Evolutionary conservation across 371 early-diverging fungal species (phyloP), one percentile per base, ranked within the genome.

Genomic region (Saksenaea vasiformis): DNA sequence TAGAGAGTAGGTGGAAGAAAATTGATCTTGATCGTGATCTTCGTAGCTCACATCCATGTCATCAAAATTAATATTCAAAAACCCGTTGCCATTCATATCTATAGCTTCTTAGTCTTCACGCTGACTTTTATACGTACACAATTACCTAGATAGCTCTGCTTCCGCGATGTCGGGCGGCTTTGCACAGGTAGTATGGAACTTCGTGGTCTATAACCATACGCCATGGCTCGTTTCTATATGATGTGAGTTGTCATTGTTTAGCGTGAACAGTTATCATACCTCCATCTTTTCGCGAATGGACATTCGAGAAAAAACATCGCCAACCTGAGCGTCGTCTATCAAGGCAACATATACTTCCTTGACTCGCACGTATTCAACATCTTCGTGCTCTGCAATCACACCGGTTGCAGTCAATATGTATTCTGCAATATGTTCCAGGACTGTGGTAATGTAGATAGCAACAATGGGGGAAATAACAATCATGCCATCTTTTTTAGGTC

Each of bases 341-440:
- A 87, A 60, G 9, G 82, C 70, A 8, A 72, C 58, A 60, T 79
- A 76, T 11, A 87, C 82, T 66, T 87, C 86, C 47, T 79, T 80
- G 55, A 80, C 72, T 27, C 83, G 79, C n/a, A 85, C 79, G 63
- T 80, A 71, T 27, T 85, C 83, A 22, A 77, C 73, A 43, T 72
- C 72, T 43, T 79, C 71, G 19, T 79, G 74, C 62, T 85, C 86
- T n/a, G 85, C 81, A 61, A 77, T 78, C 55, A 76, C 73, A 7
- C 82, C 68, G 31, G 64, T 60, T 10, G 78, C 66, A 24, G 77
- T 78, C 9, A 87, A 71, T 3, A 86, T 66, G 70, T 86, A 80
- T 54, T 86, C 86, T 28, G 86, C 88, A 35, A 87, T 72, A 62
- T 86, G 85, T 56, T 87, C 88, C 36, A 87, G 63, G 14, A 86